These are phyloP conservation scores for Gossypium longicalyx DNA, from an alignment of 345 rosid genomes.

Conservation along the genomic window DNA sequence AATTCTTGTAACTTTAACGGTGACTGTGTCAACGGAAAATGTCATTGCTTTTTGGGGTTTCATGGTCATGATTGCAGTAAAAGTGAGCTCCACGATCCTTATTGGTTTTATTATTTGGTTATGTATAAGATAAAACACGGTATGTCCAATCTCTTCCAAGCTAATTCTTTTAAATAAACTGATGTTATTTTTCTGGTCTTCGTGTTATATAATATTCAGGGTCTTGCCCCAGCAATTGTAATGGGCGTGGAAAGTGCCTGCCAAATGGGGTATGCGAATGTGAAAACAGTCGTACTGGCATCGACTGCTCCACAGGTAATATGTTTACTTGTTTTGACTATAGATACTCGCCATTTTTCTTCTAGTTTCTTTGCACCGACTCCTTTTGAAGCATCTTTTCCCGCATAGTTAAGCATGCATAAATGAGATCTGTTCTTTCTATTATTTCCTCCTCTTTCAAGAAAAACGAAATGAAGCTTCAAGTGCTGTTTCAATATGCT, in stretches of 20 bases:
- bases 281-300: constrained; percentile 70
- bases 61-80: constrained; percentile 81
- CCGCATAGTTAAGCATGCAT: neutral
- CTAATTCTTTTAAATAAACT: neutral
- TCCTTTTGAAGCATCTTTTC: neutral
- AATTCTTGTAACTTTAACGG: constrained; percentile 83
- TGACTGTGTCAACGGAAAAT: constrained; percentile 84
- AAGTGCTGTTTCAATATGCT: neutral
- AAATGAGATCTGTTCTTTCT: neutral
- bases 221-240: constrained; percentile 83
- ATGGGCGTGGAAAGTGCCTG: constrained; percentile 74
- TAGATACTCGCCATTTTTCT: neutral
- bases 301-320: constrained; percentile 95
- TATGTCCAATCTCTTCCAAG: neutral
- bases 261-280: constrained; percentile 71
- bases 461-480: neutral
- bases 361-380: no score
- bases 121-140: neutral
- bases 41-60: constrained; percentile 87
- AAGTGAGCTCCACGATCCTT: constrained; percentile 50
- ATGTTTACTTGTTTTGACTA: neutral
- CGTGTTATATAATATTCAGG: constrained; percentile 35
- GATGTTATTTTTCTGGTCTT: neutral
- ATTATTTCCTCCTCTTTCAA: neutral
- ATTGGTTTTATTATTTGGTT: neutral